Evolutionary conservation across 208 protist genomes (phyloP), one percentile per base, ranked within the genome.

Genomic region (Spongospora subterranea): DNA sequence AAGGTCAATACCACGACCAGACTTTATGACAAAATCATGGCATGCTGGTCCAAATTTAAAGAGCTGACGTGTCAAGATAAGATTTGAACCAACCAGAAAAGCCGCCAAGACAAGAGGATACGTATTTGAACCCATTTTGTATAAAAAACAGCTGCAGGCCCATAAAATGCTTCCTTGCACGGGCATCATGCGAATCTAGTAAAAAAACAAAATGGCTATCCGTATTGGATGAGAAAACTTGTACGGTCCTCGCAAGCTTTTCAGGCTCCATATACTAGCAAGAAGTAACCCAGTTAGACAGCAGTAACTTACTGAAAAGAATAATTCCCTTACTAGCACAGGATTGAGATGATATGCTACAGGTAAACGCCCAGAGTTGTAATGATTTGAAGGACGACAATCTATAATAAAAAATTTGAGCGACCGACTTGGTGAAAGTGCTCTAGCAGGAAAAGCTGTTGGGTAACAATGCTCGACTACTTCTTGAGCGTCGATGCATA

Each of bases 341-440:
- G 88, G 88, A 71, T 89, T 32, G 17, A 89, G 65, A 89, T 89
- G 88, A n/a, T 76, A 89, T 29, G 88, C 32, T 65, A 40, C 1
- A 32, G 88, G 88, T 32, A 89, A n/a, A 89, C 65, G 88, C n/a
- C 88, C 88, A 6, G 88, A 60, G n/a, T 65, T 71, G 54, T 76
- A 89, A 39, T 89, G 88, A 39, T 89, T 6, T 13, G 6, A 29
- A 39, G 88, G 88, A 6, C 88, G 6, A n/a, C 88, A 89, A n/a
- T 89, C 88, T 65, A 89, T 89, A 32, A 89, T 65, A 32, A 89
- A 89, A 45, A 89, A 89, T 65, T 89, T 32, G 11, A 89, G 54
- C 32, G 46, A 13, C 17, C 32, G 32, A 64, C 17, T 82, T 45
- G 6, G 6, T 45, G 71, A n/a, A 82, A 35, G 17, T 6, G 11